Base-by-base conservation (phyloP, 2,329 filamentous ascomycete species). In the Neophaeococcomyces mojaviensis region DNA sequence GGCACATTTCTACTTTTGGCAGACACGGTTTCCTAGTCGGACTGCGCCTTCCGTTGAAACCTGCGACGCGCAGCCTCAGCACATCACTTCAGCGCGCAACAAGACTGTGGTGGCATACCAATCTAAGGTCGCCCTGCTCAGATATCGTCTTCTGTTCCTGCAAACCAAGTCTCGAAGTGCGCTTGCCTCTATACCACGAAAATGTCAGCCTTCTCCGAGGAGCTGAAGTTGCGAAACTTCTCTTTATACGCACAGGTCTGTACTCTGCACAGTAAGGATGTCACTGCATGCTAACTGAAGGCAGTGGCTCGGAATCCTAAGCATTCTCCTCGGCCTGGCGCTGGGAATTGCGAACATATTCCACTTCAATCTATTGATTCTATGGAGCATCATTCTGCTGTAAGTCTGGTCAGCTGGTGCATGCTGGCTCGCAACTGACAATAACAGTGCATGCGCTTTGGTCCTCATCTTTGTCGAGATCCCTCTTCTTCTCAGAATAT, bases 401-500 rank as follows among this genome's bases (percentile, higher is more conserved):
- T 79, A 63, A 61, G 76, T 65, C 34, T 28, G 5, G 24, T 10
- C 24, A 28, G 32, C 32, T 18, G 22, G 38, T 30, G 12, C n/a
- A 4, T 16, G 4, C 5, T 44, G 16, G 19, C 15, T 30, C 10
- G 15, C 22, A 39, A 20, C 44, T 47, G 28, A 50, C 38, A 15
- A 32, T 32, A 32, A 10, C 34, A 90, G 86, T 36, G 71, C 76
- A 50, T 88, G 76, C 40, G 76, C 81, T 12, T 79, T 88, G 58
- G 59, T 89, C 58, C 84, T 92, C 61, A 71, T 92, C 61, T 92
- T 92, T 68, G 76, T 90, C 62, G 86, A 98, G 67, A 83, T 98
- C 15, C 92, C 92, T 22, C 82, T 97, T 49, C 85, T 98, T 48
- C 82, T 98, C 51, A 86, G 92, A 68, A 96, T 98, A 71, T 98